These are phyloP conservation scores for Aspergillus flavus DNA, from an alignment of 2,329 filamentous ascomycete genomes.

Conservation along the genomic window DNA sequence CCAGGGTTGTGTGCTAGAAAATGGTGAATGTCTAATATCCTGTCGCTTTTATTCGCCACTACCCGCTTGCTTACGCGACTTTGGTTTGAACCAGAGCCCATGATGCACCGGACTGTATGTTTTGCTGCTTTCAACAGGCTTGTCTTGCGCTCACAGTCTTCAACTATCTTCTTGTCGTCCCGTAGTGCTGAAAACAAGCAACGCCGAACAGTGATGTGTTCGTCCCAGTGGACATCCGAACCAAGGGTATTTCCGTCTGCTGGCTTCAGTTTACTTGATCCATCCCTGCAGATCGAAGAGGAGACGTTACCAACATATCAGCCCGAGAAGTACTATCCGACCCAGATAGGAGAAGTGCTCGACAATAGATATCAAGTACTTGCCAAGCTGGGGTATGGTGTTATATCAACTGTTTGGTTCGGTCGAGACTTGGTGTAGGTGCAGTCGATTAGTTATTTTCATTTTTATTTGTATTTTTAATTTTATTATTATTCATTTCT, in stretches of 20 bases:
- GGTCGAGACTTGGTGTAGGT: constrained; percentile 19
- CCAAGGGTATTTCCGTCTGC: not conserved
- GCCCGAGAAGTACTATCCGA: constrained; percentile 24
- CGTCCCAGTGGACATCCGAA: not conserved
- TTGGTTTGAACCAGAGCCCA: not conserved
- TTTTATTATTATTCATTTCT: not conserved
- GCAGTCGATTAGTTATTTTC: not conserved
- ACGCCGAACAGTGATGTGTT: not conserved
- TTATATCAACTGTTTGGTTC: constrained; percentile 31
- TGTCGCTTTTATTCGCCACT: not conserved
- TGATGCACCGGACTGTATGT: not conserved
- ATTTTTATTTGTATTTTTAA: not conserved
- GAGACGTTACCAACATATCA: constrained; percentile 22
- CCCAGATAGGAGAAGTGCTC: constrained; percentile 20
- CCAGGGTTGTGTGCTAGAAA: too few species aligned
- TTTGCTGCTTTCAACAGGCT: not conserved
- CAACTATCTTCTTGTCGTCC: not conserved
- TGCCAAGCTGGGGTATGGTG: constrained; percentile 31
- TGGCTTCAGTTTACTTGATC: constrained; percentile 3
- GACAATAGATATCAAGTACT: constrained; percentile 27
- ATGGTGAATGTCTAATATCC: too few species aligned
- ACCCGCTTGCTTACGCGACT: not conserved
- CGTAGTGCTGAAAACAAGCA: not conserved
- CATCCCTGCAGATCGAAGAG: constrained; percentile 20
- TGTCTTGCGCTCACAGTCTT: not conserved